Conservation (phyloP, 208 protist species). For the Leishmania lainsoni region DNA sequence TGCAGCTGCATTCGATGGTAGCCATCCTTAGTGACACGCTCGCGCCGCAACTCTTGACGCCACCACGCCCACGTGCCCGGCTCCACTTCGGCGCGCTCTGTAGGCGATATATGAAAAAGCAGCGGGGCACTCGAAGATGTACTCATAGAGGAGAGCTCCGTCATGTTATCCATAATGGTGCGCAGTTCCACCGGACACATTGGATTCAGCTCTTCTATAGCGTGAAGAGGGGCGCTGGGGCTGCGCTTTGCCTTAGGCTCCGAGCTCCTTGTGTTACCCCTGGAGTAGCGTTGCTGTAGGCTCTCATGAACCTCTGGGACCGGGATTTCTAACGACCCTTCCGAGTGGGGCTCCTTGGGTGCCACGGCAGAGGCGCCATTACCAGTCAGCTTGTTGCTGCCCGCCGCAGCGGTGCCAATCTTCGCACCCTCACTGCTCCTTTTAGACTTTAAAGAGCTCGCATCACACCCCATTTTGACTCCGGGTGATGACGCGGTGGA, state of each 20-base stretch:
- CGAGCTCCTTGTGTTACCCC: neutral
- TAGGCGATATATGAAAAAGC: conserved; percentile 61
- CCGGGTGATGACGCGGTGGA: conserved; percentile 2
- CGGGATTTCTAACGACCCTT: conserved; percentile 20
- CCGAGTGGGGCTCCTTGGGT: neutral
- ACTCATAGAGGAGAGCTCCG: conserved; percentile 13
- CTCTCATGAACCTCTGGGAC: conserved; percentile 1
- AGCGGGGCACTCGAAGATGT: conserved; percentile 58
- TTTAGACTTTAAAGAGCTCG: conserved; percentile 23
- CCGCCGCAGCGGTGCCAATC: neutral
- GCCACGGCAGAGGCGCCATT: neutral
- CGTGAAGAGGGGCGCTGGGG: conserved; percentile 1
- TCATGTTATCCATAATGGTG: conserved; percentile 29
- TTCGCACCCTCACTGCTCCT: conserved; percentile 18
- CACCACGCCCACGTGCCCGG: conserved; percentile 77
- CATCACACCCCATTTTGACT: conserved; percentile 38
- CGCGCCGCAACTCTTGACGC: conserved; percentile 63
- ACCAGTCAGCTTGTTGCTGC: neutral
- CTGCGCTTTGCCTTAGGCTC: neutral
- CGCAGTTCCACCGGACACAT: conserved; percentile 26
- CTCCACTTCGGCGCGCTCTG: conserved; percentile 28
- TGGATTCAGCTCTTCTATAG: neutral
- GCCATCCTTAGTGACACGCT: conserved; percentile 70
- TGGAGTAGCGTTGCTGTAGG: neutral
- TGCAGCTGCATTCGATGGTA: conserved; percentile 55